Evolutionary conservation across 768 basidiomycete species (phyloP), one percentile per base, ranked within the genome.

Genomic region (Leccinum boreale): DNA sequence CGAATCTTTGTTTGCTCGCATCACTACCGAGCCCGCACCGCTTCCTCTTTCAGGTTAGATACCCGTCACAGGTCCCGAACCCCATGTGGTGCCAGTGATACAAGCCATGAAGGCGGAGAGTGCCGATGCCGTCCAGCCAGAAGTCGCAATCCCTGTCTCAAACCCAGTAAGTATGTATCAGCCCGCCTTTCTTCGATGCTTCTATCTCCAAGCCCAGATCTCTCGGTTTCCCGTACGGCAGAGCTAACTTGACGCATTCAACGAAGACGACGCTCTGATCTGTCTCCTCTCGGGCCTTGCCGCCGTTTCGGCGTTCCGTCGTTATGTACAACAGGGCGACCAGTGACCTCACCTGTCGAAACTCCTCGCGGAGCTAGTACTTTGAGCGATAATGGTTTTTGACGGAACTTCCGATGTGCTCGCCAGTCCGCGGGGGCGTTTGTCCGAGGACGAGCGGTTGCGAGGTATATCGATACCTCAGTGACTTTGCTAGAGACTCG

Each of bases 401-500:
- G 50, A 58, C 29, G 31, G 31, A 33, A 58, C 55, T 21, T 58
- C 56, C 56, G 58, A 59, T 42, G 46, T 17, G 6, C 44, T 58
- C 56, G 56, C 46, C 50, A 3, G 48, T 52, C 58, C 56, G 58
- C 50, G 42, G 42, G 42, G 36, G 58, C 10, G 23, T 58, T 26
- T 44, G 3, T 39, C 28, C 58, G 31, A 50, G 50, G 12, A 29
- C 15, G 29, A 19, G n/a, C 24, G 19, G 46, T 35, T 50, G 24
- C 53, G 45, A 19, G 24, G 44, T 33, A 5, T n/a, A 14, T 24
- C 31, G 31, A 29, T 24, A 11, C 17, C 35, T 36, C 33, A 17
- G n/a, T 21, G 33, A 48, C 44, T 35, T 49, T 24, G 23, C 44
- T 21, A 47, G n/a, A 26, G 44, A 9, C 39, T 42, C 10, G 28